phyloP scores from a whole-genome alignment of 345 rosid genomes.

The Mangifera indica region DNA sequence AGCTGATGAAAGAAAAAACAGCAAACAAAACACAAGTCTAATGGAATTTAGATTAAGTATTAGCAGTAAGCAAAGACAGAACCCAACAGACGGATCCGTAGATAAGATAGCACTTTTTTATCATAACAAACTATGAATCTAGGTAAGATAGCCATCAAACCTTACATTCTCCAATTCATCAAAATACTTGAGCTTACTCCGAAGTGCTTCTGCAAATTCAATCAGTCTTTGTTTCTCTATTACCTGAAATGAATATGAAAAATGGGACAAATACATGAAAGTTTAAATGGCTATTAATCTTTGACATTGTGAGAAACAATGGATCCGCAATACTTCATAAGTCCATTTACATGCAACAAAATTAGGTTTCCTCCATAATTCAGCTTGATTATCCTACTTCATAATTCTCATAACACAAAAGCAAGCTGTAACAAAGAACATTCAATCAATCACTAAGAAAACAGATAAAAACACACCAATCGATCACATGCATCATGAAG shows the following conservation, averaged over 20 bases:
- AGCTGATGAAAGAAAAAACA: neutral
- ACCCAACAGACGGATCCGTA: slow-evolving; percentile 18
- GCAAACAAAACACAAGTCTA: neutral
- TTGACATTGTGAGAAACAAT: too few species aligned
- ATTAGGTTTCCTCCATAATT: neutral
- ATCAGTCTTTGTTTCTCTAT: slow-evolving; percentile 85
- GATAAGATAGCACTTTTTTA: slow-evolving; percentile 32
- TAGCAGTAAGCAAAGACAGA: slow-evolving; percentile 7
- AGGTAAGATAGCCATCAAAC: slow-evolving; percentile 51
- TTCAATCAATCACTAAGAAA: slow-evolving; percentile 11
- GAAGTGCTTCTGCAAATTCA: slow-evolving; percentile 92
- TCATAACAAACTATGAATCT: neutral
- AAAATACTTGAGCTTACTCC: slow-evolving; percentile 88
- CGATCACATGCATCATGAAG: slow-evolving; percentile 98
- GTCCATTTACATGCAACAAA: slow-evolving; percentile 7
- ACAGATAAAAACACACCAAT: slow-evolving; percentile 50
- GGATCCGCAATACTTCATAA: slow-evolving; percentile 3
- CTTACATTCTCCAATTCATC: slow-evolving; percentile 99
- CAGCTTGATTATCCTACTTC: neutral
- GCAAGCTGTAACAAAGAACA: neutral
- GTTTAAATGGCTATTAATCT: neutral
- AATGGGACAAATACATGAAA: slow-evolving; percentile 16
- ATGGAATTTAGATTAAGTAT: neutral
- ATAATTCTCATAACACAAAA: neutral
- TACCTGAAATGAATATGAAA: slow-evolving; percentile 44